Conservation (phyloP, 2,329 filamentous ascomycete species). For the Bipolaris oryzae region DNA sequence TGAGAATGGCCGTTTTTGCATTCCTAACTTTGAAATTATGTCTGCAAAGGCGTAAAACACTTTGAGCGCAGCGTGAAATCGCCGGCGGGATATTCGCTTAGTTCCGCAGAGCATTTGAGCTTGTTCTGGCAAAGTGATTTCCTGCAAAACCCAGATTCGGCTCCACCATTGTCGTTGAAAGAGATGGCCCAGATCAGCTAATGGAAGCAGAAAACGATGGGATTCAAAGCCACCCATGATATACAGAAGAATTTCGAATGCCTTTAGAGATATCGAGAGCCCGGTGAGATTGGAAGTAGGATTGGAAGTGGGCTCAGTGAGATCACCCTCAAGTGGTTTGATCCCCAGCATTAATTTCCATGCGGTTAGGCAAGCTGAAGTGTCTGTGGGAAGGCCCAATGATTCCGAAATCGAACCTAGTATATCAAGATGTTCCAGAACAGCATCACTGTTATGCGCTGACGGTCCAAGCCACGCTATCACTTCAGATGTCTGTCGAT, state of each 20-base stretch:
- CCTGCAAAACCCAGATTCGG: slow-evolving; percentile 26
- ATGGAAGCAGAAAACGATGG: neutral
- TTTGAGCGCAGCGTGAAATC: neutral
- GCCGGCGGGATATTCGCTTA: neutral
- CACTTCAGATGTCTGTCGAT: slow-evolving; percentile 4
- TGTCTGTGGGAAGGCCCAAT: neutral
- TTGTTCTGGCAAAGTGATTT: slow-evolving; percentile 17
- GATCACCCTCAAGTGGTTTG: too few relatives aligned
- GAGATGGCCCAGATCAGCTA: slow-evolving; percentile 5
- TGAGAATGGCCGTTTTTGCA: too few relatives aligned
- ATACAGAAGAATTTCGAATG: neutral
- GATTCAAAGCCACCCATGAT: neutral
- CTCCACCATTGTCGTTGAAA: slow-evolving; percentile 21
- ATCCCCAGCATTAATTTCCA: neutral
- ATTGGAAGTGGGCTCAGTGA: too few relatives aligned
- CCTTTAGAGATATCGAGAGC: neutral
- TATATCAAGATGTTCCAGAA: neutral
- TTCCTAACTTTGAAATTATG: neutral
- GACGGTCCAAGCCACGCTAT: slow-evolving; percentile 20
- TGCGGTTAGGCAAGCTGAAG: neutral
- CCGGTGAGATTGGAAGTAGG: too few relatives aligned
- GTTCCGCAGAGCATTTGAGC: slow-evolving; percentile 18
- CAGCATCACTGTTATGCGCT: neutral
- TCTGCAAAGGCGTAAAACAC: neutral
- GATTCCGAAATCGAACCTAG: neutral